These are phyloP conservation scores for Candida verbasci DNA, from an alignment of 805 yeast species.

Conservation along the genomic window DNA sequence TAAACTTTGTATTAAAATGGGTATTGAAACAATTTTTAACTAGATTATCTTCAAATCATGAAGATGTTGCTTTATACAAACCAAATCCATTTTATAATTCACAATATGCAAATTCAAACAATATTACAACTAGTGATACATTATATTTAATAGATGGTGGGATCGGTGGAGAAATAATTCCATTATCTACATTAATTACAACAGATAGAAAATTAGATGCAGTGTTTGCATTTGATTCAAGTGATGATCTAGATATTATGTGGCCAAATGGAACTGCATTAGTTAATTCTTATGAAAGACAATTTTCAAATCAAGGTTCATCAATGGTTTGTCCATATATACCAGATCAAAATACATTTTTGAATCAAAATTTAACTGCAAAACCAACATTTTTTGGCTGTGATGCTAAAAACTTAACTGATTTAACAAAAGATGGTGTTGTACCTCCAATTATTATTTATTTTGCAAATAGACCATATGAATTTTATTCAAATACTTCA, in stretches of 20 bases:
- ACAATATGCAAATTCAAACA: constrained; percentile 23
- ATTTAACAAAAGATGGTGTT: constrained; percentile 37
- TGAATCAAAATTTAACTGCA: constrained; percentile 55
- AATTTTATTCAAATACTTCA: constrained; percentile 65
- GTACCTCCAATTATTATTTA: constrained; percentile 72
- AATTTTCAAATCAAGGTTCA: constrained; percentile 41
- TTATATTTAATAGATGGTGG: constrained; percentile 38
- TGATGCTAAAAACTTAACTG: constrained; percentile 58
- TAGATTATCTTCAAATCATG: constrained; percentile 18
- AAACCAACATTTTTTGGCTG: constrained; percentile 84
- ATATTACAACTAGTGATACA: constrained; percentile 18
- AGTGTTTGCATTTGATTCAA: constrained; percentile 33
- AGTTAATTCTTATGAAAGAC: constrained; percentile 29
- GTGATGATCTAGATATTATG: constrained; percentile 23
- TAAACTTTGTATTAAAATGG: constrained; percentile 18
- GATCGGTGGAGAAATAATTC: constrained; percentile 35
- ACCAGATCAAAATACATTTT: constrained; percentile 63
- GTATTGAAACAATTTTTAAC: constrained; percentile 20
- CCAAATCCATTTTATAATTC: constrained; percentile 61
- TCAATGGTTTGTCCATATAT: constrained; percentile 74
- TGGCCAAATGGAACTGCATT: constrained; percentile 40
- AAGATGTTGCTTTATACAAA: constrained; percentile 51
- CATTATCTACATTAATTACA: constrained; percentile 30
- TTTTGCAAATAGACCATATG: constrained; percentile 66
- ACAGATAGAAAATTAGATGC: constrained; percentile 28